Evolutionary conservation across 2,329 filamentous ascomycete genomes (phyloP), one percentile per base, ranked within the genome.

Genomic region (Talaromyces sp.): DNA sequence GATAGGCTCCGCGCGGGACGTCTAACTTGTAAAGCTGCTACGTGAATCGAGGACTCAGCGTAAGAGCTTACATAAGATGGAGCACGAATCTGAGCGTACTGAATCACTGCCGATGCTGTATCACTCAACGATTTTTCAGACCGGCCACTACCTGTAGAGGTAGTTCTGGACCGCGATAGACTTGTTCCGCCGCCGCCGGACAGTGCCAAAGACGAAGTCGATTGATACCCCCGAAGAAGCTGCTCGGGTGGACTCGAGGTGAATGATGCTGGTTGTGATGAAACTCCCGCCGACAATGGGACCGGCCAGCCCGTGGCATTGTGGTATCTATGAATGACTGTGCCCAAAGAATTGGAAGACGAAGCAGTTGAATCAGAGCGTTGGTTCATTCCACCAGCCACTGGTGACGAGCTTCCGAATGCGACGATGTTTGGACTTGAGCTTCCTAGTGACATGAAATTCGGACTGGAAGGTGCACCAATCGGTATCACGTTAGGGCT

Each of bases 41-140:
- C 61, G 10, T 64, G 63, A 13, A 63, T 61, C 0, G 70, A 70
- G n/a, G 66, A 66, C 48, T 76, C 74, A 13, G 70, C 72, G 51
- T 72, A 72, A 40, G 77, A 78, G 54, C 74, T 73, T 31, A 75
- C 70, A 8, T 72, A 71, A 8, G 73, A 74, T 10, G 72, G 69
- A 1, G 59, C 67, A 37, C 70, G 71, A 36, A 75, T 71, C 3
- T 64, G 67, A 3, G 73, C 69, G 56, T 71, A 74, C 52, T 77
- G 75, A 48, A 77, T 62, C n/a, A 67, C 66, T 0, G 73, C 60
- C 19, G 28, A 37, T 19, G 45, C 36, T 17, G 39, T n/a, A 36
- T 54, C 51, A 35, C 21, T 15, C n/a, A 56, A 11, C 3, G 45
- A 46, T 35, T 28, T 41, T 22, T 59, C 57, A 35, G 57, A 59